phyloP scores from a whole-genome alignment of 352 stramenopile species.

The Peronospora destructor region DNA sequence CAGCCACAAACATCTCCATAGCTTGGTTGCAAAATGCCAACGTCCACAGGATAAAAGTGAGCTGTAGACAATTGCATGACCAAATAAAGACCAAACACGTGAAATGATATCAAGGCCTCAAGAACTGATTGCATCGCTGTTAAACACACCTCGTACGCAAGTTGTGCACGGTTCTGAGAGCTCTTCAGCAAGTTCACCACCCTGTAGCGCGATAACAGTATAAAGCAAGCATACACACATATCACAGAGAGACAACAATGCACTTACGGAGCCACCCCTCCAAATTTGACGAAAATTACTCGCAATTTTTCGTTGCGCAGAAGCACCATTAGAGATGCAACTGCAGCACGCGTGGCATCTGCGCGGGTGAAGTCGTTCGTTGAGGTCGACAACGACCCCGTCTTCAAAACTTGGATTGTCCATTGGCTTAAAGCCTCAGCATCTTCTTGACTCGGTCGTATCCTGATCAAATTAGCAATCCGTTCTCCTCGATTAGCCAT shows the following conservation, averaged over 20 bases:
- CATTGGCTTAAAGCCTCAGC: constrained; percentile 74
- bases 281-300: constrained; percentile 85
- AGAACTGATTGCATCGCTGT: background rate
- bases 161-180: constrained; percentile 86
- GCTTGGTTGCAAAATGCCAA: constrained; percentile 88
- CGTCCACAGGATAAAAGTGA: constrained; percentile 96
- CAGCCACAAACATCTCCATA: constrained; percentile 67
- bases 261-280: constrained; percentile 86
- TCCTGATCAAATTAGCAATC: constrained; percentile 32
- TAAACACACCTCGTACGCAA: constrained; percentile 87
- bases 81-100: background rate
- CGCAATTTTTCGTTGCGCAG: constrained; percentile 85
- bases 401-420: constrained; percentile 67
- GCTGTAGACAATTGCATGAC: constrained; percentile 32
- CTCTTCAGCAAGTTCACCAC: constrained; percentile 71
- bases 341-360: constrained; percentile 77
- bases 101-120: background rate
- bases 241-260: background rate
- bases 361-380: constrained; percentile 60
- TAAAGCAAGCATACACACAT: constrained; percentile 4
- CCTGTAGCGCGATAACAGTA: constrained; percentile 17
- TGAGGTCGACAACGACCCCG: constrained; percentile 38
- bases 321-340: constrained; percentile 89
- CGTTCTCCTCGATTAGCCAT: background rate
- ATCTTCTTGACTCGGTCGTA: constrained; percentile 72